A percentile compares a stretch with the other conserved stretches of the same genome.
Conservation (phyloP, 345 rosid species). For the Rhodamnia argentea region DNA sequence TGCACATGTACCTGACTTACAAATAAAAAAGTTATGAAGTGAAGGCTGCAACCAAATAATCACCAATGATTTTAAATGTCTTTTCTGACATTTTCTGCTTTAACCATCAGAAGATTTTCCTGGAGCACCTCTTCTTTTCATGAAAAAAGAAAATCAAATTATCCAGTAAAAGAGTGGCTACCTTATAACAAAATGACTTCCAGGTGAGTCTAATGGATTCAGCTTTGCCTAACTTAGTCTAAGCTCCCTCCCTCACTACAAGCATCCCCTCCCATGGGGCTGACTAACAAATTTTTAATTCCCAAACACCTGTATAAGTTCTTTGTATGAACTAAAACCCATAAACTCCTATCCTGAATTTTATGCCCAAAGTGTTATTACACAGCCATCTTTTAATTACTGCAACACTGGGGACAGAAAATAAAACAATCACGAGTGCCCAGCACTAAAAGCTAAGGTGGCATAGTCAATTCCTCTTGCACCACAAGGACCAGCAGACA, state of each 20-base stretch:
- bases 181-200: not conserved
- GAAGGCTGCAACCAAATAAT: not conserved
- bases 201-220: not conserved
- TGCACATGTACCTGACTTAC: conserved; percentile 54
- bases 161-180: not conserved
- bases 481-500: not conserved
- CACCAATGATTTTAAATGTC: not conserved
- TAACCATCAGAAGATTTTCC: not conserved
- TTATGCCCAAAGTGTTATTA: not conserved
- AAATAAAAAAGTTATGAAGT: not conserved
- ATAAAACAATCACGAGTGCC: not conserved
- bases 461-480: not conserved
- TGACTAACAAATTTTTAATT: not conserved
- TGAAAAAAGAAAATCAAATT: not conserved
- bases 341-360: not conserved
- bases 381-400: not conserved
- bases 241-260: not conserved
- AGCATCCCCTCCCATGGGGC: not conserved
- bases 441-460: not conserved
- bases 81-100: not conserved
- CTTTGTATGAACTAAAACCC: not conserved
- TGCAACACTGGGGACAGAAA: not conserved
- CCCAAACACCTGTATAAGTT: not conserved
- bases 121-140: not conserved
- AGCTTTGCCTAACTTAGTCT: not conserved